These are phyloP conservation scores for Vigna nakashimae DNA, from an alignment of 306 rosid species.

Conservation along the genomic window DNA sequence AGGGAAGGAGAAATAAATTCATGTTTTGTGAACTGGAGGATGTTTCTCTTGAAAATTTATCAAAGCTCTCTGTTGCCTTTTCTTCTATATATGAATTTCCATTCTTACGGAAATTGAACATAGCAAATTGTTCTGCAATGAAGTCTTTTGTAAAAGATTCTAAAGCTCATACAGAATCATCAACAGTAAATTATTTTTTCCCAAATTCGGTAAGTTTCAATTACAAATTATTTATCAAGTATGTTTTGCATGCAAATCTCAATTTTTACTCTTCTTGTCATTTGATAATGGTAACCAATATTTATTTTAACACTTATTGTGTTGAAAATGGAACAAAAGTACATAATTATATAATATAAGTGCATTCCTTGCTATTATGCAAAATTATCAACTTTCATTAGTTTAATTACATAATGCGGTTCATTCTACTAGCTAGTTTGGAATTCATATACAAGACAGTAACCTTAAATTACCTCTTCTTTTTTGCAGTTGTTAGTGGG, in stretches of 20 bases:
- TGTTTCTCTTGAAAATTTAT: neutral
- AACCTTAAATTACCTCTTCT: neutral
- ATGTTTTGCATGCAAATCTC: too few species aligned
- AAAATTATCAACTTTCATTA: neutral
- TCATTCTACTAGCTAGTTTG: neutral
- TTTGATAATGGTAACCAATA: neutral
- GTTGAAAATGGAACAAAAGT: neutral
- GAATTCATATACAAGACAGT: rapidly evolving
- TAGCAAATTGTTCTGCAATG: neutral
- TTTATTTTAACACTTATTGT: neutral
- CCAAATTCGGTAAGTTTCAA: neutral
- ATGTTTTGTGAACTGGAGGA: neutral
- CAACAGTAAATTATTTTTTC: neutral
- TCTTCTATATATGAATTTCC: neutral
- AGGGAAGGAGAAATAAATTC: too few species aligned
- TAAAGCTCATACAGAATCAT: neutral
- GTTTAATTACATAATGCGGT: neutral
- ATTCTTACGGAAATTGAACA: neutral
- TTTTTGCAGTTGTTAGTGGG: neutral
- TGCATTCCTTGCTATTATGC: neutral
- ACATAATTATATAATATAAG: neutral
- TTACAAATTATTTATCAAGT: neutral
- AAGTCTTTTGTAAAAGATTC: neutral
- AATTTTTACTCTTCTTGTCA: too few species aligned
- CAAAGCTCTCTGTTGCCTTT: neutral